These are phyloP conservation scores for Ceratocystis diversiconidia DNA, from an alignment of 2,329 filamentous ascomycete genomes.

Conservation along the genomic window DNA sequence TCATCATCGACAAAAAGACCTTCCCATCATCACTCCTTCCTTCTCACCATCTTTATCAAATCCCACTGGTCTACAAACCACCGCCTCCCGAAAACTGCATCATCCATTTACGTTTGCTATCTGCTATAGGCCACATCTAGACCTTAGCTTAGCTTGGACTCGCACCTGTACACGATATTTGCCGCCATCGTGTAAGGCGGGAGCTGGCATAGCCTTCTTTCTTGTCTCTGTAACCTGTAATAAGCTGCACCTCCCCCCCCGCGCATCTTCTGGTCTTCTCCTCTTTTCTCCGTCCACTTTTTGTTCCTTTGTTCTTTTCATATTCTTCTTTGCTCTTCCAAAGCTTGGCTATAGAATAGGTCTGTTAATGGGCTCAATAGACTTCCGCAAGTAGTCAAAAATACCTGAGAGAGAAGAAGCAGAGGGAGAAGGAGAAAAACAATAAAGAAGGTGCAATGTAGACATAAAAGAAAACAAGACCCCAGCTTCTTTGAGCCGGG, in stretches of 20 bases:
- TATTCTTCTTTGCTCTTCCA: background rate
- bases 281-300: background rate
- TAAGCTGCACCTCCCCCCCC: no score
- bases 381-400: background rate
- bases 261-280: no score
- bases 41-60: no score
- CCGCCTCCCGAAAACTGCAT: no score
- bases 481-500: no score
- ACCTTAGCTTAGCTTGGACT: background rate
- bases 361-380: background rate
- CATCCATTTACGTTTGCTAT: no score
- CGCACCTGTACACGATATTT: background rate
- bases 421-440: background rate
- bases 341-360: background rate
- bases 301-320: background rate
- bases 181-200: background rate
- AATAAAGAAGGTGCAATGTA: no score
- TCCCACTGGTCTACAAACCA: background rate
- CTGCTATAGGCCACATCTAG: background rate
- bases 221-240: background rate
- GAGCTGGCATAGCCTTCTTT: constrained; percentile 1
- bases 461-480: no score
- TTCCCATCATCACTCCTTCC: no score
- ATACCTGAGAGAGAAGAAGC: background rate
- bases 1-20: no score